Evolutionary conservation across 140 eudicot genomes (phyloP), one percentile per base, ranked within the genome.

Genomic region (Senecio squalidus): DNA sequence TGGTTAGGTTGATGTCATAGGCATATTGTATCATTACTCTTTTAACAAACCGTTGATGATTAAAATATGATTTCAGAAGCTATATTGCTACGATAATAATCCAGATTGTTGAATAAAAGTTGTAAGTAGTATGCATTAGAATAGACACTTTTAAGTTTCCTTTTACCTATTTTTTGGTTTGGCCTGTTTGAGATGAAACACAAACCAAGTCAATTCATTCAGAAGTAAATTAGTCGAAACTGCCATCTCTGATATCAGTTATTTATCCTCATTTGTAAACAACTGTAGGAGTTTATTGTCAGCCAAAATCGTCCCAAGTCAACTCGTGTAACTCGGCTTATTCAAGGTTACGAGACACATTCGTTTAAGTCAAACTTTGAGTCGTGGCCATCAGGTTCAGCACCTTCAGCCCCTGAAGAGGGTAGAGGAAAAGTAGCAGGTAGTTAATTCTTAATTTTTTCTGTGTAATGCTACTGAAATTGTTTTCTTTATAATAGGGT

Each of bases 341-440:
- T 88, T 74, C 99, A 93, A 93, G 96, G 99, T 21, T 78, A 93
- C 70, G 99, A 93, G 65, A 82, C 96, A 9, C 86, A 80, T 78
- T 74, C 95, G 51, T 93, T 93, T 58, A 93, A 93, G 84, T 73
- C 99, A 64, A 90, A 93, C 75, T 93, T 93, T 83, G 96, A 82
- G 47, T 84, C 96, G 1, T 93, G 99, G 99, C 96, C 96, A 64
- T 82, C 90, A 51, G 96, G 96, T 72, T 84, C 99, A 45, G 95
- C 82, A 28, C 84, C 96, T 64, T 71, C 89, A 55, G 85, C 74
- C 64, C 80, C 89, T 30, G 99, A 93, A 67, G 99, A 93, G 82
- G 94, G 99, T 69, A 76, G 96, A 79, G 99, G 99, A 74, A 93
- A 93, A 82, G 99, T 93, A 29, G 96, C 99, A 70, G 96, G 99